Conservation (phyloP, 2,329 filamentous ascomycete genomes). For the Colletotrichum sp. region DNA sequence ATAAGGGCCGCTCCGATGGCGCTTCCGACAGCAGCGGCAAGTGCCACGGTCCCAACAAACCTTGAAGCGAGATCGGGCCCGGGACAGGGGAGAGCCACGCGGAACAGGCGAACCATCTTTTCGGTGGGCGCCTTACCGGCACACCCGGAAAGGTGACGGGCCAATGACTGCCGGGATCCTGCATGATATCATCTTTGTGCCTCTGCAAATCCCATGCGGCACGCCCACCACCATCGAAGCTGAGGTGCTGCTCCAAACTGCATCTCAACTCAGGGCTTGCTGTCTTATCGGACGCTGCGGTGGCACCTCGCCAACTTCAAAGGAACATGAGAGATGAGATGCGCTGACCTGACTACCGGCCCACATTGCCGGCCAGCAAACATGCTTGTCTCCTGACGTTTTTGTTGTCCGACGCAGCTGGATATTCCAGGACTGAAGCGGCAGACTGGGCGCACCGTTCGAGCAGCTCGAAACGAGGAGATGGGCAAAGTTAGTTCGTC, state of each 20-base stretch:
- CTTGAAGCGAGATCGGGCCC: not conserved
- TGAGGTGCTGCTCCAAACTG: not conserved
- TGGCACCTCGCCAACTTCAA: not conserved
- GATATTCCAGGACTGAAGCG: not conserved
- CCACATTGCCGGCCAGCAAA: not conserved
- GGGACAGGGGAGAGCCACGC: not conserved
- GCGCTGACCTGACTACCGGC: not conserved
- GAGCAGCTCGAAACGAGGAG: not conserved
- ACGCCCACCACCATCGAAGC: not conserved
- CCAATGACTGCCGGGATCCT: not conserved
- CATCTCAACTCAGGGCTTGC: not conserved
- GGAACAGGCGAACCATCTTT: not conserved
- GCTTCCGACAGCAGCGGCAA: not conserved
- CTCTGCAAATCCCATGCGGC: not conserved
- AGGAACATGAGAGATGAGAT: not conserved
- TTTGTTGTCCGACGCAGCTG: not conserved
- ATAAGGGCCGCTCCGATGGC: not conserved
- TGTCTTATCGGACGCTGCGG: not conserved
- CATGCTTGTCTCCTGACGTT: not conserved
- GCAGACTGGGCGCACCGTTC: not conserved
- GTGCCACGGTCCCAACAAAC: not conserved
- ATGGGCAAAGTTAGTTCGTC: not conserved
- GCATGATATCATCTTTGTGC: conserved; percentile 2
- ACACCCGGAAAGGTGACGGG: not conserved
- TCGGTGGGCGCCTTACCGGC: conserved; percentile 10